phyloP scores from a whole-genome alignment of 2,329 filamentous ascomycete genomes.

The Uncinocarpus reesii region DNA sequence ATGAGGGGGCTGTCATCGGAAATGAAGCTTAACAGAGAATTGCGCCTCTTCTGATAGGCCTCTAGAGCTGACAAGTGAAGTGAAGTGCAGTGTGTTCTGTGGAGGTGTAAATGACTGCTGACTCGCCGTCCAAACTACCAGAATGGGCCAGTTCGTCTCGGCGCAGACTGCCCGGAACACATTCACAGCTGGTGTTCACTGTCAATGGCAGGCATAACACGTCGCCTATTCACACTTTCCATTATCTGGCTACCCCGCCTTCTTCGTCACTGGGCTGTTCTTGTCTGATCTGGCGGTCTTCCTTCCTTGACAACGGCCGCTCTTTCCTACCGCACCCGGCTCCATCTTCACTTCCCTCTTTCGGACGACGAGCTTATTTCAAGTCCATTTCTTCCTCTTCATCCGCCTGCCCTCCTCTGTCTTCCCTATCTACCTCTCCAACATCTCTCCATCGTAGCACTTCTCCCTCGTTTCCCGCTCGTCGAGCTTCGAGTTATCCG shows the following conservation, averaged over 20 bases:
- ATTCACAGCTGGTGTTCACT: no score
- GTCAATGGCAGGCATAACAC: no score
- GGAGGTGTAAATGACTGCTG: no score
- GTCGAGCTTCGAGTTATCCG: constrained; percentile 9
- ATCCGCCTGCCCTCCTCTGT: constrained; percentile 7
- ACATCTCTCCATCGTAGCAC: constrained; percentile 12
- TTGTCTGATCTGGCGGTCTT: neutral
- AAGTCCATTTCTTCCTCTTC: neutral
- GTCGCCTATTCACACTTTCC: no score
- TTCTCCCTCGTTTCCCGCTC: constrained; percentile 17
- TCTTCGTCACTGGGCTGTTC: neutral
- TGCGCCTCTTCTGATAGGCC: no score
- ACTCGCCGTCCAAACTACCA: no score
- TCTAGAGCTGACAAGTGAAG: no score
- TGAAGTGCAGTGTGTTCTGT: no score
- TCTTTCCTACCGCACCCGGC: neutral
- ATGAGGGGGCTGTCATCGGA: no score
- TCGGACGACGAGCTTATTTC: neutral
- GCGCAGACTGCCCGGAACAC: no score
- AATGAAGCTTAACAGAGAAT: no score
- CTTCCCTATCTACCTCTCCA: constrained; percentile 16
- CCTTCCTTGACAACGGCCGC: neutral
- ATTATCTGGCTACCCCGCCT: neutral
- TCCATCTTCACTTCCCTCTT: neutral
- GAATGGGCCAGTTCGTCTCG: no score